These are phyloP conservation scores for Nannizziopsis arthrosporioides DNA, from an alignment of 2,329 filamentous ascomycete species.

Conservation along the genomic window DNA sequence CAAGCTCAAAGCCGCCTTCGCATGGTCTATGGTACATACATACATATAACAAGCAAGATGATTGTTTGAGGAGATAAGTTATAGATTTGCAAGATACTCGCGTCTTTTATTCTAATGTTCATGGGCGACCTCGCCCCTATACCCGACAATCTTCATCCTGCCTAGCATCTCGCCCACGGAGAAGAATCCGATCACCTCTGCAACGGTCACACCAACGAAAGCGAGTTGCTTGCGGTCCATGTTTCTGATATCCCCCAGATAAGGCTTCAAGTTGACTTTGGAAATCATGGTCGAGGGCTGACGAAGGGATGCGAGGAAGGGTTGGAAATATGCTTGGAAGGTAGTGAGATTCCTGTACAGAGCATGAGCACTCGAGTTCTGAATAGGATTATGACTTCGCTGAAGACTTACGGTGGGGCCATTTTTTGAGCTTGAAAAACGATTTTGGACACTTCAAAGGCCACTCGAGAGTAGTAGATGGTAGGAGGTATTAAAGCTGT, in stretches of 20 bases:
- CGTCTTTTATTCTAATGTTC: conserved; percentile 19
- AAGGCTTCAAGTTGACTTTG: conserved; percentile 8
- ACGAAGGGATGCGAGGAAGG: conserved; percentile 56
- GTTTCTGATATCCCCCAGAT: conserved; percentile 50
- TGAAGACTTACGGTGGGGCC: conserved; percentile 70
- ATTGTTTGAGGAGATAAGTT: conserved; percentile 17
- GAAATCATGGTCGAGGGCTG: conserved; percentile 54
- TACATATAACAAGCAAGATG: conserved; percentile 23
- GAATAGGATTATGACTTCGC: neutral
- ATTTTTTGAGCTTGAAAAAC: conserved; percentile 83
- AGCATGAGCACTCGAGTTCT: conserved; percentile 3
- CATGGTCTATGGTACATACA: conserved; percentile 38
- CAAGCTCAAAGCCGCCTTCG: conserved; percentile 21
- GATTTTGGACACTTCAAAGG: conserved; percentile 74
- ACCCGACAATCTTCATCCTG: conserved; percentile 87
- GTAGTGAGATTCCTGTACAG: conserved; percentile 57
- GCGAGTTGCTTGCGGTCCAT: conserved; percentile 59
- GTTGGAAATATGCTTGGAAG: conserved; percentile 79
- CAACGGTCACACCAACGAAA: conserved; percentile 62
- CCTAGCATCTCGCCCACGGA: conserved; percentile 95
- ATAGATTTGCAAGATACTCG: neutral
- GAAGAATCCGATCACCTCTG: conserved; percentile 93
- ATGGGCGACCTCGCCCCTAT: conserved; percentile 57
- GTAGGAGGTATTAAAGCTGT: conserved; percentile 52
- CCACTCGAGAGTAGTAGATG: conserved; percentile 85